Evolutionary conservation across 179 eudicot genomes (phyloP), one percentile per base, ranked within the genome.

Genomic region (Silene coronaria): DNA sequence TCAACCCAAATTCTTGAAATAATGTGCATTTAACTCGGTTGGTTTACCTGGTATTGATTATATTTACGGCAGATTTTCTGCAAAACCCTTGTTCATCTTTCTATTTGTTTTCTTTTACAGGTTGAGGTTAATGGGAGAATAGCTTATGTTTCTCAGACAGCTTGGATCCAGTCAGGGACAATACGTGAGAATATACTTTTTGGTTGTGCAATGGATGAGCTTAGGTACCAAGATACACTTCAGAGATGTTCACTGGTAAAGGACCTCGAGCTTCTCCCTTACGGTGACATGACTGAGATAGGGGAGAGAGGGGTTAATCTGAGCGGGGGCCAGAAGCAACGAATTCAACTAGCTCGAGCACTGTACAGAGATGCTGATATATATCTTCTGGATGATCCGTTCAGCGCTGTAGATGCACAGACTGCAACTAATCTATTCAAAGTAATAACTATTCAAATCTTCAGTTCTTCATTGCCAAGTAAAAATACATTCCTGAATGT

Each of bases 371-470:
- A 90, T 77, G 95, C 95, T 24, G 91, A 90, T 76, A 84, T 90
- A 13, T 90, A 90, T 81, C 89, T 90, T n/a, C 67, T 90, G 79
- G 96, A 90, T 78, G 96, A 90, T 76, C 96, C 96, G 26, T 90
- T 90, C 73, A 90, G 96, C 57, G 96, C 96, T 48, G 96, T 90
- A 42, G 96, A 90, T 86, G 96, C 92, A 17, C 96, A 90, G 46
- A 90, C 96, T 26, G 90, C 91, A 28, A 82, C 88, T 11, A 90
- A 86, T 76, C 82, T 90, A 70, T 90, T 88, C 76, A 88, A 84
- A 76, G 96, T 90, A 79, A 71, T 90, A 79, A 71, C 75, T 27
- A 27, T 8, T 57, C 6, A 3, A 36, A 17, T 11, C 55, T 38
- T 53, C 58, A 16, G 1, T 13, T 53, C 16, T 53, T 3, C 58